A percentile compares a stretch with the other conserved stretches of the same genome.
phyloP scores from a whole-genome alignment of 495 filamentous ascomycete species.

The Penicillium diatomitis region DNA sequence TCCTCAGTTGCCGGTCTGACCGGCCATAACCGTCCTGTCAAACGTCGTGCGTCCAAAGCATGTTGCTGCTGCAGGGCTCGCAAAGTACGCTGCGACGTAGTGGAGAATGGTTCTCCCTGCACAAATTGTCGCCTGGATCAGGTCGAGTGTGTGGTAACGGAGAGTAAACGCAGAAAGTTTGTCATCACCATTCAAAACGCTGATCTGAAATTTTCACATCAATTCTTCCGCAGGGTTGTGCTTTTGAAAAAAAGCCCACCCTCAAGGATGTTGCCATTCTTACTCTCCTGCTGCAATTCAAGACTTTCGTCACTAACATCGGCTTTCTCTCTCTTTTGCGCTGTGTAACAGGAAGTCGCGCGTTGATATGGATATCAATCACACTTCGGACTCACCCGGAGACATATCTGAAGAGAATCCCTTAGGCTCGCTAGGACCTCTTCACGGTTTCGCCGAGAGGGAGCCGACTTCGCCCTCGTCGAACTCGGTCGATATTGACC shows the following conservation, averaged over 20 bases:
- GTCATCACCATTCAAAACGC: constrained; percentile 6
- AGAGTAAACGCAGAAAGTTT: constrained; percentile 78
- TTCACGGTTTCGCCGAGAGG: constrained; percentile 22
- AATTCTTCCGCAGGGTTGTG: too few species aligned
- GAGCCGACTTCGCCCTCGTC: constrained; percentile 33
- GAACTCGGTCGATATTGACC: constrained; percentile 33
- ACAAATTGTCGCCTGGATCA: constrained; percentile 84
- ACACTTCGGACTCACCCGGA: constrained; percentile 27
- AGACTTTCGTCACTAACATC: constrained; percentile 6
- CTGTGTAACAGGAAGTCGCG: constrained; percentile 32
- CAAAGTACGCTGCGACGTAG: constrained; percentile 92
- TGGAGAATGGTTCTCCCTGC: constrained; percentile 77
- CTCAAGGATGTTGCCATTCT: too few species aligned
- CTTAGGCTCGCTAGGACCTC: constrained; percentile 21
- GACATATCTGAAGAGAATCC: constrained; percentile 31
- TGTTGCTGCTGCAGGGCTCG: constrained; percentile 79
- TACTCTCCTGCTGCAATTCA: too few species aligned
- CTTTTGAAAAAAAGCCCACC: too few species aligned
- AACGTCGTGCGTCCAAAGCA: constrained; percentile 77
- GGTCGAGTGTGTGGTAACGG: constrained; percentile 80
- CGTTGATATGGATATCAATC: constrained; percentile 27
- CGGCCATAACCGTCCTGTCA: constrained; percentile 49
- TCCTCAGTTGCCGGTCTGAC: constrained; percentile 32
- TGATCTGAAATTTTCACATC: too few species aligned
- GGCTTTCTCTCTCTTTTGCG: constrained; percentile 1